Base-by-base conservation (phyloP, 306 rosid genomes). In the Ochetophila trinervis region DNA sequence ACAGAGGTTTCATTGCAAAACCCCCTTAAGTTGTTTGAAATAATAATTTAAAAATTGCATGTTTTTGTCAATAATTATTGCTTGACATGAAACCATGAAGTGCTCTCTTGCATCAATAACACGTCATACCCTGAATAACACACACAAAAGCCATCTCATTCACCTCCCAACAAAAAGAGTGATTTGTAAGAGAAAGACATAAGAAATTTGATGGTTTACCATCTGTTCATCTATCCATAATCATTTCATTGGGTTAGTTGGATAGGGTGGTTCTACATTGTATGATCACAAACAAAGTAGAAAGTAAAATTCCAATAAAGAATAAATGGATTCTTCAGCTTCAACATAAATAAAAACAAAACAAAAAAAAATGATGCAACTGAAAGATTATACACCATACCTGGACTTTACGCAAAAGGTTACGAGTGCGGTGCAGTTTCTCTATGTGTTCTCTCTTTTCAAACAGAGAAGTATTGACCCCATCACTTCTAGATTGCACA, bases 391-490 rank as follows among this genome's bases (percentile, higher is more conserved):
- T 32, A 32, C 47, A 24, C 47, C 51, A 51, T 63, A 91, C 97
- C 97, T 88, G 97, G 73, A 91, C 93, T 85, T 91, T 91, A 36
- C 97, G 93, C 70, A 91, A 93, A 75, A 91, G 97, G 68, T 91
- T 91, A 50, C 91, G 83, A 3, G 95, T 91, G 35, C 82, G 84
- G 66, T 91, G 96, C 75, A 88, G 75, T 69, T 88, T 91, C 87
- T 88, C 97, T 47, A 91, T 77, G 68, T 88, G 93, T 74, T 91
- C 97, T 81, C 97, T 84, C 80, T 86, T 91, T 75, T 87, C 95
- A 60, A 85, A 83, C 27, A 89, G 79, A 62, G 91, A 89, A 76
- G 88, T 80, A 63, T 92, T 92, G 57, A 92, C 98, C 53, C 76
- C 81, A 64, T 85, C 93, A 76, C 96, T 92, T 79, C 91, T 89